These are phyloP conservation scores for Colletotrichum sp. DNA, from an alignment of 2,329 filamentous ascomycete species.

Conservation along the genomic window DNA sequence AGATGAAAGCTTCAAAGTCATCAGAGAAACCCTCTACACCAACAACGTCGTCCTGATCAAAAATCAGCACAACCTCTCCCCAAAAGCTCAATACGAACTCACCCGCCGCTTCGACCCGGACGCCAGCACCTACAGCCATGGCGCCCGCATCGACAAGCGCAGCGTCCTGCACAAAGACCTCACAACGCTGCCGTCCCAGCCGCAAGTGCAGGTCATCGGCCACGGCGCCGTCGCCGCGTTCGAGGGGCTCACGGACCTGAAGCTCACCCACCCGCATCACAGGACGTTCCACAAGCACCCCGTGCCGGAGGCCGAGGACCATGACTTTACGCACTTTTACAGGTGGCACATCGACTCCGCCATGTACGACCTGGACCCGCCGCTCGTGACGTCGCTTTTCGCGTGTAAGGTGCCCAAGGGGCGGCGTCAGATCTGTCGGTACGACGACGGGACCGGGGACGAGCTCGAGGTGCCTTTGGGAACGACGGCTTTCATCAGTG, in stretches of 20 bases:
- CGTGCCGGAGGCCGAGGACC: not conserved
- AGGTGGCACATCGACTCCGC: not conserved
- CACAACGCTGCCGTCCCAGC: not conserved
- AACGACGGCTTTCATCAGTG: not conserved
- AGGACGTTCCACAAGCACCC: not conserved
- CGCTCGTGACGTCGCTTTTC: not conserved
- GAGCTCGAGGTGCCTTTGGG: not conserved
- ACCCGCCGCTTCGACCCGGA: not conserved
- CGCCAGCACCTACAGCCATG: not conserved
- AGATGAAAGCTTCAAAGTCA: not conserved
- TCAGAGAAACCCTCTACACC: not conserved
- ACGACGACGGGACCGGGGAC: not conserved
- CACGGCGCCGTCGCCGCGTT: not conserved
- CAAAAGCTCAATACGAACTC: not conserved
- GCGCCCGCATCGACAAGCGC: not conserved
- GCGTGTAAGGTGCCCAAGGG: not conserved
- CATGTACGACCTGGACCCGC: not conserved
- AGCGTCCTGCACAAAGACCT: not conserved
- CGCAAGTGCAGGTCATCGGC: not conserved
- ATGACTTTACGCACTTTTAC: not conserved
- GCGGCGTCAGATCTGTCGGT: not conserved
- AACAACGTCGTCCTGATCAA: not conserved
- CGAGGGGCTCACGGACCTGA: not conserved
- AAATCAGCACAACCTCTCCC: not conserved
- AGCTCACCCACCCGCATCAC: not conserved